Evolutionary conservation across 352 stramenopile genomes (phyloP), one percentile per base, ranked within the genome.

Genomic region (Pythium rishiriense): DNA sequence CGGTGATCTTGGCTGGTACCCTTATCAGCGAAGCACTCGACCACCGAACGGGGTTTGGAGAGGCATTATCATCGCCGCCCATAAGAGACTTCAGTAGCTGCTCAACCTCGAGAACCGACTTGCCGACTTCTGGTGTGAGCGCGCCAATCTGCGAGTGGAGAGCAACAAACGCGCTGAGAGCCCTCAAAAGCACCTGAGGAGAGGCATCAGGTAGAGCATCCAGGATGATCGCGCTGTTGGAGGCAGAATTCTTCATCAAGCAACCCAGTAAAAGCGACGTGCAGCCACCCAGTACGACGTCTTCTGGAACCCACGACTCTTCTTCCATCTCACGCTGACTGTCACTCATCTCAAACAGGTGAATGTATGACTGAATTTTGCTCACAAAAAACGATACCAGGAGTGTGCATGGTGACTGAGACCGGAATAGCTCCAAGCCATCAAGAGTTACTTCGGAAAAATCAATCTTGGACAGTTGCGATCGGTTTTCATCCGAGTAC

Each of bases 71-170:
- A 11, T 24, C 39, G 24, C 67, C 31, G 19, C 35, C 35, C 24
- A 67, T 31, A 45, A 72, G 65, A 0, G 60, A 79, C 58, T 87
- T 90, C 8, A 93, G 46, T 4, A 86, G 49, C n/a, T 76, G 73
- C 71, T 94, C 85, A 15, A 94, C 74, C 17, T 88, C 59, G 1
- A 93, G 65, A 48, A 89, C 77, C 0, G 85, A 91, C 17, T 82
- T 70, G 1, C 74, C 80, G 6, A 92, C 66, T 31, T 93, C 85
- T 8, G 74, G 68, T 0, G 85, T 91, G 37, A 94, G 54, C 2
- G 83, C 84, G 14, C 80, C 83, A 52, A 94, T 82, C 37, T 94
- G 85, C 19, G 83, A 83, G 51, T 94, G 78, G 0, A 94, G 62
- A n/a, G 82, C 79, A 0, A 83, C 79, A 66, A 93, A 94, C 6